Conservation (phyloP, 2,329 filamentous ascomycete genomes). For the Ophioceras dolichostomum region DNA sequence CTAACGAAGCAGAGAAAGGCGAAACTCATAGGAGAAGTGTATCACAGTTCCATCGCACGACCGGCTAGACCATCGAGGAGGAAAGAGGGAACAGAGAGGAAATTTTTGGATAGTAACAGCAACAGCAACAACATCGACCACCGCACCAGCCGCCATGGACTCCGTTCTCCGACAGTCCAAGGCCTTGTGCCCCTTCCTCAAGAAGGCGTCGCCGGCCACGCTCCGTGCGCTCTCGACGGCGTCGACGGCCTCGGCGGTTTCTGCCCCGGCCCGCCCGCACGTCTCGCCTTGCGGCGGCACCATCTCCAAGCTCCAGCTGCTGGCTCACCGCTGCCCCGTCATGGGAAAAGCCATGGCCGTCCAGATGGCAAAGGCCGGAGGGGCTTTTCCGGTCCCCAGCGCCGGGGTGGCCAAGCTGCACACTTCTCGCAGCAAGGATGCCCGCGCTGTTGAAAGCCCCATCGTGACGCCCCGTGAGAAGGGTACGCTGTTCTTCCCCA, state of each 20-base stretch:
- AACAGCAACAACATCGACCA: too few species aligned
- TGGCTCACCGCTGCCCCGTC: conserved; percentile 89
- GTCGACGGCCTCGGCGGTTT: conserved; percentile 48
- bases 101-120: too few species aligned
- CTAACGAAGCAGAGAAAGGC: too few species aligned
- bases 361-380: conserved; percentile 50
- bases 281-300: conserved; percentile 69
- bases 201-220: conserved; percentile 83
- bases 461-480: conserved; percentile 34
- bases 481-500: conserved; percentile 30
- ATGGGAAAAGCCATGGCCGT: conserved; percentile 97
- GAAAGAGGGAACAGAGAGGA: too few species aligned
- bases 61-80: too few species aligned
- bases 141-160: conserved; percentile 55
- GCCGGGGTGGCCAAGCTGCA: conserved; percentile 59
- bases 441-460: conserved; percentile 58
- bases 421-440: conserved; percentile 65
- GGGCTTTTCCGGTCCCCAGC: conserved; percentile 30
- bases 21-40: too few species aligned
- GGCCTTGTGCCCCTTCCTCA: conserved; percentile 94
- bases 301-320: conserved; percentile 93
- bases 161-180: conserved; percentile 88
- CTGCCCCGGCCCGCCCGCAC: conserved; percentile 31
- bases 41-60: too few species aligned
- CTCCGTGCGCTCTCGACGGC: conserved; percentile 79